These are phyloP conservation scores for thale cress (Arabidopsis thaliana) DNA, from an alignment of 345 rosid species.

Conservation along the genomic window TAIR10.1 NC_003074.8:20145001-20145500, in stretches of 20 bases:
- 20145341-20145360: neutral
- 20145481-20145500: neutral
- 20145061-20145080: slow-evolving; percentile 25
- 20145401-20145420: neutral
- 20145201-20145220: slow-evolving; percentile 8
- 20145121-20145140: neutral
- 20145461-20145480: neutral
- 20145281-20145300: neutral
- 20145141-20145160: neutral
- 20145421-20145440: neutral
- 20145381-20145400: neutral
- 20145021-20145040: neutral
- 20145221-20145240: neutral
- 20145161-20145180: slow-evolving; percentile 5
- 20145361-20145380: neutral
- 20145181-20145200: neutral
- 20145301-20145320: neutral
- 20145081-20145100: neutral
- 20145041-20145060: slow-evolving; percentile 21
- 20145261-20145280: neutral
- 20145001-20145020: neutral
- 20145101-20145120: slow-evolving; percentile 19
- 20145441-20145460: neutral
- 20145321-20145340: neutral
- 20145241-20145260: neutral